Conservation (phyloP, 1,284 basidiomycete species). For the Moesziomyces parantarcticus region DNA sequence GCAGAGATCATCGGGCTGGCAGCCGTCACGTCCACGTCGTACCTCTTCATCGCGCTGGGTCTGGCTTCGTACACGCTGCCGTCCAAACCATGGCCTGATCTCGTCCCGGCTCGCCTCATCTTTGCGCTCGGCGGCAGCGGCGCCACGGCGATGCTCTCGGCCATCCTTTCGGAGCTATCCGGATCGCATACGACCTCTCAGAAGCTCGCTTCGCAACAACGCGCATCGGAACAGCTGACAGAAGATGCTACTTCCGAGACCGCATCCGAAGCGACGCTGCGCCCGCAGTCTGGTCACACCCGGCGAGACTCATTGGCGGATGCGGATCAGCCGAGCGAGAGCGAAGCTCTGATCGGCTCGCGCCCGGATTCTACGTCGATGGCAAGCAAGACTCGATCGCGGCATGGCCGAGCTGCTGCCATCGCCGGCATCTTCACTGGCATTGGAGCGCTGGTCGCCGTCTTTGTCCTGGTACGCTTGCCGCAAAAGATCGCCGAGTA, state of each 20-base stretch:
- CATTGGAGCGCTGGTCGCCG: constrained; percentile 46
- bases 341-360: constrained; percentile 2
- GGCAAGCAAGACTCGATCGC: neutral
- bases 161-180: constrained; percentile 31
- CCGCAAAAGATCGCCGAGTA: constrained; percentile 43
- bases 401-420: constrained; percentile 48
- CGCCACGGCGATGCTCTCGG: constrained; percentile 55
- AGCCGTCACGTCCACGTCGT: constrained; percentile 41
- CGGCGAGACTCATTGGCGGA: neutral
- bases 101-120: constrained; percentile 48
- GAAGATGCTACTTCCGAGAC: constrained; percentile 4
- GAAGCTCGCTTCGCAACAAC: neutral
- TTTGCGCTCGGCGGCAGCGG: constrained; percentile 55
- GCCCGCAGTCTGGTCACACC: neutral
- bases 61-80: constrained; percentile 46
- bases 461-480: constrained; percentile 52
- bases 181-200: constrained; percentile 1
- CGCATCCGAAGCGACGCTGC: constrained; percentile 6
- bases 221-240: neutral
- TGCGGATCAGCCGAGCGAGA: neutral
- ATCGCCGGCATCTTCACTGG: constrained; percentile 51
- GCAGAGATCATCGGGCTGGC: constrained; percentile 45
- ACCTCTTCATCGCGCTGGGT: constrained; percentile 45
- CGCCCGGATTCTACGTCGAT: neutral
- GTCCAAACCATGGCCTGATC: constrained; percentile 47